Evolutionary conservation across 306 rosid species (phyloP), one percentile per base, ranked within the genome.

Genomic region (Glycine latifolia): DNA sequence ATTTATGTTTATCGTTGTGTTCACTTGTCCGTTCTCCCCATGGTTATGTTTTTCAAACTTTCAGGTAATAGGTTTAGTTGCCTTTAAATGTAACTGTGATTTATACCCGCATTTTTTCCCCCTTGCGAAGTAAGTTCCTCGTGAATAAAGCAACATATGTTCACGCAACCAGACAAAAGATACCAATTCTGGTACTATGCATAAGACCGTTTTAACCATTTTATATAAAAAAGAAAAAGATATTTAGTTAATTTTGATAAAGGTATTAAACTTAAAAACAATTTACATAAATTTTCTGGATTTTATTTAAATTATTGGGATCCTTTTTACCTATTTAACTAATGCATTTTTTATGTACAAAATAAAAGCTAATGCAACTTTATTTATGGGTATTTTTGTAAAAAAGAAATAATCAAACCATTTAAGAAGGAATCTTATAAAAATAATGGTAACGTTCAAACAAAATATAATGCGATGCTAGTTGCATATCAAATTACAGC

Each of bases 401-500:
- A 26, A 26, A 26, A 26, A 1, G 2, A 26, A 26, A 26, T 20
- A 20, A 26, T 26, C 31, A 26, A 26, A 26, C 31, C 31, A 26
- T 26, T 26, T 26, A 20, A 20, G 26, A 59, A 59, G 2, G 39
- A 20, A 26, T 59, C 65, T 58, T 17, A 17, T 8, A 58, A 17
- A 58, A 31, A 69, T 9, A 43, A 16, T 53, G 47, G 44, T 5
- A 79, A 43, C 37, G 12, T 35, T 68, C 12, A 15, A 20, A 52
- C 12, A 53, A 68, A 55, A 69, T 31, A 69, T 7, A 79, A 33
- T 67, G 26, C 58, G 50, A 46, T 68, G 43, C 71, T 50, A 16
- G 15, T 11, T 10, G 14, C 47, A 46, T 75, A 20, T 73, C 2
- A 72, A 26, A 20, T 49, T 17, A 47, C 61, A 0, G 8, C 47